Percentiles rank a stretch among this genome's conserved stretches.
Conservation (phyloP, 257 asterid species). For the Przewalskia tangutica region DNA sequence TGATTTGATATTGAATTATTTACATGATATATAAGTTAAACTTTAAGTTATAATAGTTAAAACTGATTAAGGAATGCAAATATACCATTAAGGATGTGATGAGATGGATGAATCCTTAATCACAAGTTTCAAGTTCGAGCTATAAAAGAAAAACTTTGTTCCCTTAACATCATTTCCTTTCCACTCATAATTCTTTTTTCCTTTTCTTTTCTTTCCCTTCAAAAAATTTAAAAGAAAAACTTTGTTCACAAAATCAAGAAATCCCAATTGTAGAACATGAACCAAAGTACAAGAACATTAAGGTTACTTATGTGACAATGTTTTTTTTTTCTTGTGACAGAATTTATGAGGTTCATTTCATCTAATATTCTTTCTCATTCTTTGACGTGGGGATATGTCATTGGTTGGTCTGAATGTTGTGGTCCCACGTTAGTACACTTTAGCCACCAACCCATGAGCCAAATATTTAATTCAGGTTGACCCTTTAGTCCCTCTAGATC, state of each 20-base stretch:
- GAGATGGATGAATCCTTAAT: too few species aligned
- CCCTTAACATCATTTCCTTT: background rate
- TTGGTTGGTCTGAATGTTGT: background rate
- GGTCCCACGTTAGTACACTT: background rate
- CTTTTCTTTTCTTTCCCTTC: too few species aligned
- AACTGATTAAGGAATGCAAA: too few species aligned
- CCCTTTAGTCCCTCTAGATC: slow-evolving; percentile 8
- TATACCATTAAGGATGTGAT: too few species aligned
- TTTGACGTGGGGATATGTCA: background rate
- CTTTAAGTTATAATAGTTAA: too few species aligned
- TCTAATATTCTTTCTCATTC: background rate
- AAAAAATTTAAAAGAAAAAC: background rate
- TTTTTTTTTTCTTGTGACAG: too few species aligned
- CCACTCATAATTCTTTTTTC: background rate
- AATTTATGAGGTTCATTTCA: background rate
- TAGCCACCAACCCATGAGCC: slow-evolving; percentile 7
- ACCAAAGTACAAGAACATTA: background rate
- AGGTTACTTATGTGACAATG: background rate
- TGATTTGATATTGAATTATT: too few species aligned
- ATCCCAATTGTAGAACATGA: background rate
- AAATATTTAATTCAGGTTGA: slow-evolving; percentile 12
- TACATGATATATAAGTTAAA: too few species aligned
- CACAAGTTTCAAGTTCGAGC: too few species aligned
- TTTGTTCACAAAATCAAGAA: background rate
- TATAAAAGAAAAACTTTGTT: too few species aligned